Evolutionary conservation across 2,329 filamentous ascomycete species (phyloP), one percentile per base, ranked within the genome.

Genomic region (Lachnellula arida): DNA sequence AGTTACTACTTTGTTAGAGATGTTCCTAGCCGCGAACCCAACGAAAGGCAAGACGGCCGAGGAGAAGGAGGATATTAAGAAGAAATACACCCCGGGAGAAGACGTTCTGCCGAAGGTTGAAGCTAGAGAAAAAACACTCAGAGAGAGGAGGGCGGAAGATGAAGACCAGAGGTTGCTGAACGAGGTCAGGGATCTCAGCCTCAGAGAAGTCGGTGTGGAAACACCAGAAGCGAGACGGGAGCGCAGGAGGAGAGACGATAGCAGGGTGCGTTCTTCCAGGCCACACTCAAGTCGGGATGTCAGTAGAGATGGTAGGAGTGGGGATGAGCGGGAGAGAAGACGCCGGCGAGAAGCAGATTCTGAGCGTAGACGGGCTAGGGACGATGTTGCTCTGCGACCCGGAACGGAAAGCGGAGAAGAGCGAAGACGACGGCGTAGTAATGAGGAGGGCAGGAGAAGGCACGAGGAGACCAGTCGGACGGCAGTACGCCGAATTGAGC

Each of bases 1-100:
- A 23, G 88, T 97, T 51, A 92, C 87, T 8, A 96, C 91, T 2
- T 77, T 97, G 46, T 76, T 99, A 57, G 93, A 97, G 54, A 93
- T 96, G 81, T 91, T 89, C 64, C 74, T 97, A 37, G 79, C 84
- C 25, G 85, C 88, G 46, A 90, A 96, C 67, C 93, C 94, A 1
- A 82, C 84, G 17, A 87, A 88, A 64, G 85, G 77, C 25, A 89
- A 86, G 68, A 78, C 83, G 0, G 78, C 80, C 0, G 78, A 81
- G 7, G 94, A 99, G 68, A 91, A 87, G 72, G 80, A 84, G 46
- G 89, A 91, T 61, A 85, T 94, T 75, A 81, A 81, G 35, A 76
- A 77, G 61, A 86, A 86, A 65, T 97, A 96, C 72, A 90, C 81
- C 63, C 87, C 84, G 0, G 92, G 92, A 3, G 91, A 97, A 52